Evolutionary conservation across 2,329 filamentous ascomycete genomes (phyloP).

Genomic region (Tolypocladium amazonense): DNA sequence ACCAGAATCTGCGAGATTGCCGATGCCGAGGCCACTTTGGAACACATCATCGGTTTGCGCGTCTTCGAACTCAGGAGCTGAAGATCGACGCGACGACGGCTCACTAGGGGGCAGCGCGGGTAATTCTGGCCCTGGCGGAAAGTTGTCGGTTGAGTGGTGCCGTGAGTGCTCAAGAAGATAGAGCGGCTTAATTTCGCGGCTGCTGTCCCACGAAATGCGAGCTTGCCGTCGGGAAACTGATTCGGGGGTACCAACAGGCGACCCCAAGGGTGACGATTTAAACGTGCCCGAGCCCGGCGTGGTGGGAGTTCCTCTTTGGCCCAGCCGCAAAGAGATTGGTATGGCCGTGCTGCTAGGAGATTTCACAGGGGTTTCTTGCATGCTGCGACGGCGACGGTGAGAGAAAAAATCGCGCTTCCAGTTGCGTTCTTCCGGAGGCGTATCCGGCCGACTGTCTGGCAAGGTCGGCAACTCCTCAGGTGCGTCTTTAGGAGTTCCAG

Average conservation of each 20-base stretch:
- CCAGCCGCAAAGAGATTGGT: conserved; percentile 44
- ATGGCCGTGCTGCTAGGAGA: conserved; percentile 48
- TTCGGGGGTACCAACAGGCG: conserved; percentile 23
- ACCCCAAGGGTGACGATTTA: conserved; percentile 27
- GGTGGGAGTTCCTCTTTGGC: conserved; percentile 32
- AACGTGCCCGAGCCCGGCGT: conserved; percentile 24
- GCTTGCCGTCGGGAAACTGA: conserved; percentile 25
- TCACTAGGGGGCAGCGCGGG: conserved; percentile 39
- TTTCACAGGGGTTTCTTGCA: conserved; percentile 34
- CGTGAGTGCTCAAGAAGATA: conserved; percentile 63
- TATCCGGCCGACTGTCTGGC: conserved; percentile 50
- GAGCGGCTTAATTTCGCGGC: conserved; percentile 67
- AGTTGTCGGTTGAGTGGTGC: conserved; percentile 21
- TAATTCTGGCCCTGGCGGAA: conserved; percentile 23
- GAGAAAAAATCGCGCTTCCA: conserved; percentile 26
- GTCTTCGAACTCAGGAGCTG: conserved; percentile 18
- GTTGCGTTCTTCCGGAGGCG: conserved; percentile 37
- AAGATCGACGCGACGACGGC: conserved; percentile 22
- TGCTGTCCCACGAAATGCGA: conserved; percentile 51
- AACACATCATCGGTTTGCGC: conserved; percentile 17
- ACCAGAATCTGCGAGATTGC: conserved; percentile 10
- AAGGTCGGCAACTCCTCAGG: conserved; percentile 37
- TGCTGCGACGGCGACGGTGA: conserved; percentile 38
- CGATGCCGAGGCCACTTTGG: conserved; percentile 9
- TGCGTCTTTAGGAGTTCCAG: conserved; percentile 33